Base-by-base conservation (phyloP, 2,329 filamentous ascomycete species). In the Dissoconium aciculare region DNA sequence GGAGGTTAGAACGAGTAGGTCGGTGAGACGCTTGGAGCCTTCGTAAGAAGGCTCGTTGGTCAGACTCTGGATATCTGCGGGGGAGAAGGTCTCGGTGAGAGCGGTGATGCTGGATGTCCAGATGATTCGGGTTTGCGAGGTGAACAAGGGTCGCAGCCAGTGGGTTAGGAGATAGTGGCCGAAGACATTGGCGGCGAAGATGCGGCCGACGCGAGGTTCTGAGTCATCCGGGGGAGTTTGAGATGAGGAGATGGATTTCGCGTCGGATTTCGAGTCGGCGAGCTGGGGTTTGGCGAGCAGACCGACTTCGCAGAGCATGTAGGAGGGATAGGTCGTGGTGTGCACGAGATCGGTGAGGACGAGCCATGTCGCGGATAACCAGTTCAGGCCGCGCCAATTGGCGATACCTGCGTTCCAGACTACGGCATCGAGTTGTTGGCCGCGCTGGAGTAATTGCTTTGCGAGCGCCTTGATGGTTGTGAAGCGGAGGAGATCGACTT, bases 171-270 rank as follows among this genome's bases (percentile, higher is more conserved):
- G 60, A 53, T 98, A 95, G 59, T 98, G 89, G 0, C 89, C 89
- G 51, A 98, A 95, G 16, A 93, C 69, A 50, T 95, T 95, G 29
- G 87, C 78, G 52, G 77, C 78, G 53, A 95, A 98, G 11, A 93
- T 73, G 42, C 82, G 67, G 3, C 83, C 85, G 1, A 98, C 60
- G 4, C 62, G 58, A 1, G 77, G 74, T 35, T 74, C 69, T 13
- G 28, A 28, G 23, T 15, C 28, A 4, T 41, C 41, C 2, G 54
- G 3, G 9, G 31, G 14, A n/a, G n/a, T n/a, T n/a, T n/a, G n/a
- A n/a, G n/a, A n/a, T n/a, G n/a, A n/a, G 12, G 17, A n/a, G 5
- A 10, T 15, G 12, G 16, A 10, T n/a, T 23, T 23, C 8, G 8
- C 19, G n/a, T 8, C n/a, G 19, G 19, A 8, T 8, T 8, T 23